Percentiles rank a stretch among this genome's conserved stretches.
These are phyloP conservation scores for Papiliotrema flavescens DNA, from an alignment of 1,284 basidiomycete species.

Conservation along the genomic window DNA sequence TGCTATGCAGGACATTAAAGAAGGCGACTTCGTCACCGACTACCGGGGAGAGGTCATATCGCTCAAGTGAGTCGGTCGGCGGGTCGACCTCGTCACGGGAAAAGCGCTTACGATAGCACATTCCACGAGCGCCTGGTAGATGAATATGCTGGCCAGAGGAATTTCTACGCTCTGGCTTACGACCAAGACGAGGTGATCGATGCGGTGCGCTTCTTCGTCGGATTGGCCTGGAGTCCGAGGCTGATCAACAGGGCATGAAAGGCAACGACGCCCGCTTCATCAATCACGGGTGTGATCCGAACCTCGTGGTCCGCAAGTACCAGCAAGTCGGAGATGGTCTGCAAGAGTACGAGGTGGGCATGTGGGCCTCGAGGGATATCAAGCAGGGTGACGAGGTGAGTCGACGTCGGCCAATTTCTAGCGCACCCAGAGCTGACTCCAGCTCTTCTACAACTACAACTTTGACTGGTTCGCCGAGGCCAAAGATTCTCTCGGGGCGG, in stretches of 20 bases:
- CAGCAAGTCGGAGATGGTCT: constrained; percentile 42
- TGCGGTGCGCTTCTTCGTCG: constrained; percentile 34
- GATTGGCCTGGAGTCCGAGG: neutral
- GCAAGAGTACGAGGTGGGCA: constrained; percentile 51
- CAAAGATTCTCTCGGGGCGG: constrained; percentile 34
- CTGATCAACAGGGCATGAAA: constrained; percentile 40
- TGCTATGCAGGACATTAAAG: constrained; percentile 44
- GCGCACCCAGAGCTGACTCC: neutral
- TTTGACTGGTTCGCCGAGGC: constrained; percentile 41
- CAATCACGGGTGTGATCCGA: constrained; percentile 51
- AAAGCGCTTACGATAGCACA: constrained; percentile 19
- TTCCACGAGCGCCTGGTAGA: constrained; percentile 40
- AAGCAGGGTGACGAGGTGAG: constrained; percentile 49
- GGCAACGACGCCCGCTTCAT: constrained; percentile 53
- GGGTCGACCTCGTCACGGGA: no score
- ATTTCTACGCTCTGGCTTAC: constrained; percentile 52
- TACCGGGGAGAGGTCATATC: constrained; percentile 51
- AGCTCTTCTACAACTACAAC: constrained; percentile 50
- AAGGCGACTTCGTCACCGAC: constrained; percentile 52
- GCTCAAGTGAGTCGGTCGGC: constrained; percentile 23
- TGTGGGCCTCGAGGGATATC: constrained; percentile 50
- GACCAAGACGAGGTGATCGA: constrained; percentile 52
- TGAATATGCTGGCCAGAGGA: constrained; percentile 39
- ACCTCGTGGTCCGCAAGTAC: constrained; percentile 48
- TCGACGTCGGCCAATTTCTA: neutral